These are phyloP conservation scores for Pseudocercospora eumusae DNA, from an alignment of 2,329 filamentous ascomycete genomes.

Conservation along the genomic window DNA sequence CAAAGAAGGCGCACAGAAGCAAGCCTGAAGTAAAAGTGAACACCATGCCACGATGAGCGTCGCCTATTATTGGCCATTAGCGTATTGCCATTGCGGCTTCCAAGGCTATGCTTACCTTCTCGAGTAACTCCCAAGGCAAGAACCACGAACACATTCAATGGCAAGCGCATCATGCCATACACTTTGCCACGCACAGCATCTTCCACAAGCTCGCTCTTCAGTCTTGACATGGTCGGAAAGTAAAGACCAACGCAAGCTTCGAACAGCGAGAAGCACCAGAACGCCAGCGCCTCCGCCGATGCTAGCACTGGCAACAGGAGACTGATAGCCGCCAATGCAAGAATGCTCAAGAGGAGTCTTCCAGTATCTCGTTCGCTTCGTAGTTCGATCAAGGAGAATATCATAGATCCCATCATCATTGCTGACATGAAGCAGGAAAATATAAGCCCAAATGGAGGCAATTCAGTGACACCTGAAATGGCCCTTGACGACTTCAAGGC, in stretches of 20 bases:
- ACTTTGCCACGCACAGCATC: slow-evolving; percentile 57
- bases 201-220: slow-evolving; percentile 58
- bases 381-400: slow-evolving; percentile 46
- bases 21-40: slow-evolving; percentile 21
- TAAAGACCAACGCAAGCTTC: slow-evolving; percentile 61
- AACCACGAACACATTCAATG: slow-evolving; percentile 61
- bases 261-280: slow-evolving; percentile 61
- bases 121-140: slow-evolving; percentile 50
- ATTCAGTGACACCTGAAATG: not conserved
- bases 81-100: not conserved
- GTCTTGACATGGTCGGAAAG: slow-evolving; percentile 57
- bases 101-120: slow-evolving; percentile 32
- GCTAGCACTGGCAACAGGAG: slow-evolving; percentile 41
- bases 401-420: slow-evolving; percentile 60
- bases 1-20: slow-evolving; percentile 20
- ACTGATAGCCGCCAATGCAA: slow-evolving; percentile 46
- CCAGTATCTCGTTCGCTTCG: slow-evolving; percentile 21
- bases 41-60: slow-evolving; percentile 20
- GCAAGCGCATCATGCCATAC: slow-evolving; percentile 60
- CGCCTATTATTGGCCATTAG: slow-evolving; percentile 17
- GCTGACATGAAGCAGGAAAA: slow-evolving; percentile 62
- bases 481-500: slow-evolving; percentile 45
- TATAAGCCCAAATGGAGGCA: slow-evolving; percentile 53
- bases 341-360: slow-evolving; percentile 44
- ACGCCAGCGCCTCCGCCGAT: slow-evolving; percentile 48